Base-by-base conservation (phyloP, 1,139 yeast genomes). In the Candida neerlandica region DNA sequence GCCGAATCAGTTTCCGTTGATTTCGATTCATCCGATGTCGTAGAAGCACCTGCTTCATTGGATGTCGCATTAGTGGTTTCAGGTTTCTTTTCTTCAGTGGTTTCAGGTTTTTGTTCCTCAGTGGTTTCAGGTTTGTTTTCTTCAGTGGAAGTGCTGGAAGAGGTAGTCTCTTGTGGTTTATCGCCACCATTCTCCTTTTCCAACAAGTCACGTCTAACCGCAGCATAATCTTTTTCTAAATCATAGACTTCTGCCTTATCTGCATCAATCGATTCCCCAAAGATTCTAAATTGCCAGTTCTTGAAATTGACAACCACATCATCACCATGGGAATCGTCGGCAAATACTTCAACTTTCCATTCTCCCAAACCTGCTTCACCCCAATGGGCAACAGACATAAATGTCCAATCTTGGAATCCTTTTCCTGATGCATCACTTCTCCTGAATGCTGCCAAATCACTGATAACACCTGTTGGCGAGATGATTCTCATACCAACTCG, bases 361-460 rank as follows among this genome's bases (percentile, higher is more conserved):
- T 81, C 83, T 10, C 99, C 99, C 30, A 69, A 67, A 1, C 95
- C 95, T 1, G 66, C 54, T 64, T 91, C 97, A 33, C 97, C 97
- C 98, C 99, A 94, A 65, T 94, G 98, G 2, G 96, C 98, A 19
- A 95, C 98, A n/a, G 95, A 82, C 91, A 92, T 90, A 62, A 94
- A 94, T 1, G 91, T 88, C 99, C 99, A 95, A 56, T 86, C 77
- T 9, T 63, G 61, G 57, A 89, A 87, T 0, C 97, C 97, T 1
- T 65, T 72, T 2, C 60, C 58, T 4, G 84, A 75, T 3, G 54
- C 57, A 65, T 95, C 99, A 18, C 67, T 58, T 4, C 67, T 67
- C 58, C 99, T 80, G 38, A 77, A 77, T n/a, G 85, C 81, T 1
- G 96, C 96, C 55, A 95, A 74, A 45, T 84, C 80, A 35, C 97